Conservation (phyloP, 805 yeast species). For the Ogataea siamensis region DNA sequence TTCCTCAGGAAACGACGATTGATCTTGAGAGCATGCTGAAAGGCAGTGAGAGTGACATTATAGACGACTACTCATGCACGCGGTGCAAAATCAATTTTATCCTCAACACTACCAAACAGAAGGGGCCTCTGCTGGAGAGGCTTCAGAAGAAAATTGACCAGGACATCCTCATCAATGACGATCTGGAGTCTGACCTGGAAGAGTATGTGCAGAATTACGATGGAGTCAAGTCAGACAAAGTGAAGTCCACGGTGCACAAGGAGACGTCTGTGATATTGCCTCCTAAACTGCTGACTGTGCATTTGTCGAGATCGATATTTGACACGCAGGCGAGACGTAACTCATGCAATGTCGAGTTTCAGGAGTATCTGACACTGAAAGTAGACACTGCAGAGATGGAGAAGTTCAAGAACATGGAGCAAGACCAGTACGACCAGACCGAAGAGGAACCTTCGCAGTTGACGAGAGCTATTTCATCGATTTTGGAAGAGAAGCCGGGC, state of each 20-base stretch:
- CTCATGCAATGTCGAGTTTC: conserved; percentile 67
- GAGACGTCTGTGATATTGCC: conserved; percentile 57
- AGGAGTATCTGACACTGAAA: conserved; percentile 49
- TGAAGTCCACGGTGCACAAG: conserved; percentile 68
- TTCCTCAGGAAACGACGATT: conserved; percentile 52
- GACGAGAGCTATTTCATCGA: conserved; percentile 14
- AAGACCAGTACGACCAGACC: conserved; percentile 33
- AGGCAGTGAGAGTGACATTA: conserved; percentile 60
- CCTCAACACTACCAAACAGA: conserved; percentile 32
- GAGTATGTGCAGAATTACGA: conserved; percentile 46
- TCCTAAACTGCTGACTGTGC: conserved; percentile 76
- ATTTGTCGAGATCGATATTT: conserved; percentile 79
- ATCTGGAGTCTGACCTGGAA: conserved; percentile 51
- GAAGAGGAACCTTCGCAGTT: conserved; percentile 25
- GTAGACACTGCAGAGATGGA: conserved; percentile 40
- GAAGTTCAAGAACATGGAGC: conserved; percentile 5
- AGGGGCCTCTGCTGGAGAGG: conserved; percentile 34
- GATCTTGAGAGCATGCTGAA: conserved; percentile 52
- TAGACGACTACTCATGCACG: conserved; percentile 78
- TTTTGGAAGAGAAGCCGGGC: conserved; percentile 24
- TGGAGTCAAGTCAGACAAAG: conserved; percentile 19
- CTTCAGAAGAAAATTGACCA: conserved; percentile 38
- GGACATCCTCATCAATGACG: conserved; percentile 58
- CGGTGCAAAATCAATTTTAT: conserved; percentile 57
- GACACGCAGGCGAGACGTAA: conserved; percentile 70